A percentile compares a stretch with the other conserved stretches of the same genome.
Conservation (phyloP, 306 rosid species). For the Quercus dentata region DNA sequence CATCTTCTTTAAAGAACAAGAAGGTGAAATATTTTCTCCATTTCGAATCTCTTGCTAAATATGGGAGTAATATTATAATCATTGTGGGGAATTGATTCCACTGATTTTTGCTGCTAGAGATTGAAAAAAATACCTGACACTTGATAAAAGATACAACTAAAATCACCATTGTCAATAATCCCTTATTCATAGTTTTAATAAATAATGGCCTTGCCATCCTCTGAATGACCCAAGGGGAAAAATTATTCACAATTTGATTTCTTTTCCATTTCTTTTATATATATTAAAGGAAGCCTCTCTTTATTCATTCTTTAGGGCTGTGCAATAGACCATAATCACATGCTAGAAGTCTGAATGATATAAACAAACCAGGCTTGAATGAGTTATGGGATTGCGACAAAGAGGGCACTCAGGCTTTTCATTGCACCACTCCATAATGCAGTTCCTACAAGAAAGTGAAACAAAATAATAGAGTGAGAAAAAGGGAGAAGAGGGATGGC, state of each 20-base stretch:
- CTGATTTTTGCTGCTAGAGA: neutral
- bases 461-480: neutral
- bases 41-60: neutral
- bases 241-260: neutral
- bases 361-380: conserved; percentile 83
- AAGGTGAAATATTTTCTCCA: too few species aligned
- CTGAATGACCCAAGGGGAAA: neutral
- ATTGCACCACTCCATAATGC: conserved; percentile 96
- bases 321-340: conserved; percentile 1
- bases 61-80: neutral
- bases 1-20: neutral
- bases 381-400: conserved; percentile 87
- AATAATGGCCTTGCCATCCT: neutral
- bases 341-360: conserved; percentile 92
- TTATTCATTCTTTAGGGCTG: too few species aligned
- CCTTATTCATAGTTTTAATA: neutral
- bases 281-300: neutral
- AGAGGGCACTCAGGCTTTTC: conserved; percentile 99
- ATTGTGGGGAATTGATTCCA: neutral
- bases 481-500: neutral
- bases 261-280: neutral
- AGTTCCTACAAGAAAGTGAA: conserved; percentile 53
- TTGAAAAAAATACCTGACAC: neutral
- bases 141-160: neutral
- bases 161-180: neutral